phyloP scores from a whole-genome alignment of 2,329 filamentous ascomycete species.

The Arthrinium phaeospermum region DNA sequence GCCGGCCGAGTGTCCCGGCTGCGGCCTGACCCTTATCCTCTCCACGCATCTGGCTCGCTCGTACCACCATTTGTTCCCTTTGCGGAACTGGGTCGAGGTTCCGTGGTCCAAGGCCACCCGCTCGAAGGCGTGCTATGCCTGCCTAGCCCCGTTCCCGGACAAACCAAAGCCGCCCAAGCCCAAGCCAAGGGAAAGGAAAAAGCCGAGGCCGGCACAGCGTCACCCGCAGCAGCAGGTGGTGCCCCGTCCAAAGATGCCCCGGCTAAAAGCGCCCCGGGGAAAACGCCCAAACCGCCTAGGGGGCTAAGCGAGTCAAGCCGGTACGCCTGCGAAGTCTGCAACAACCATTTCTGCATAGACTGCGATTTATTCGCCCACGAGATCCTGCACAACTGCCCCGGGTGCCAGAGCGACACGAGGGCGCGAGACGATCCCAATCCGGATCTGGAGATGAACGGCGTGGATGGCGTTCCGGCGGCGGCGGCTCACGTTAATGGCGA shows the following conservation, averaged over 20 bases:
- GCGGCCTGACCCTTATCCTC: slow-evolving; percentile 88
- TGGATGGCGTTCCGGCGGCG: neutral
- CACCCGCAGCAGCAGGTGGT: neutral
- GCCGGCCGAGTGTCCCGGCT: slow-evolving; percentile 89
- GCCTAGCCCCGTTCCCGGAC: slow-evolving; percentile 73
- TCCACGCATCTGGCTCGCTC: slow-evolving; percentile 93
- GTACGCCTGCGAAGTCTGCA: slow-evolving; percentile 88
- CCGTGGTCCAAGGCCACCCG: slow-evolving; percentile 74
- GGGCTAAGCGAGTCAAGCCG: slow-evolving; percentile 84
- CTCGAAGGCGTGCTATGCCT: slow-evolving; percentile 77
- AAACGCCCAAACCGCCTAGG: slow-evolving; percentile 46
- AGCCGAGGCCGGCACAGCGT: slow-evolving; percentile 25
- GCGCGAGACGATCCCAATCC: slow-evolving; percentile 28
- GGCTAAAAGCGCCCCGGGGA: slow-evolving; percentile 15
- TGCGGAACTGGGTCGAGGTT: slow-evolving; percentile 90
- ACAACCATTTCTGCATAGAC: slow-evolving; percentile 94
- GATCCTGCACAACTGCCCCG: slow-evolving; percentile 93
- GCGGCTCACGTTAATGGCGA: slow-evolving; percentile 27
- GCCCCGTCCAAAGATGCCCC: too few species aligned
- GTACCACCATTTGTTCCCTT: slow-evolving; percentile 89
- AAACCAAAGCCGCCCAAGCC: slow-evolving; percentile 23
- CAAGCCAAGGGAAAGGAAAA: slow-evolving; percentile 30
- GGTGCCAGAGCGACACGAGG: slow-evolving; percentile 69
- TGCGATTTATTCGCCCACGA: slow-evolving; percentile 97
- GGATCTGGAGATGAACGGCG: slow-evolving; percentile 34